Evolutionary conservation across 306 rosid species (phyloP).

Genomic region (Arachis stenosperma): DNA sequence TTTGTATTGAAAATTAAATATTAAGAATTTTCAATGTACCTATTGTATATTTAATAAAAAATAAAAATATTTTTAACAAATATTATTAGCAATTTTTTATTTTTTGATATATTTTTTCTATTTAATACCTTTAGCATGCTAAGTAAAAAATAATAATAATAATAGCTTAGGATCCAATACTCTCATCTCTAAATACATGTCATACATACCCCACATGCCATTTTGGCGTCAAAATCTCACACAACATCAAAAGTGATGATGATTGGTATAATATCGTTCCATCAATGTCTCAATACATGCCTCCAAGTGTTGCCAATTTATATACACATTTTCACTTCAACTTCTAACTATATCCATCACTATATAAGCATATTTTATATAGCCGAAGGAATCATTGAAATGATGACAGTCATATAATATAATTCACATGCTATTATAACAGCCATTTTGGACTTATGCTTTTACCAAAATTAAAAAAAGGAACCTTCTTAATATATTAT

Average conservation of each 20-base stretch:
- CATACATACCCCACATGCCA: slow-evolving; percentile 44
- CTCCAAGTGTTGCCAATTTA: slow-evolving; percentile 2
- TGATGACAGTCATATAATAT: slow-evolving; percentile 36
- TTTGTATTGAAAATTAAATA: no score
- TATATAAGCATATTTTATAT: neutral
- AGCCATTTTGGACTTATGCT: slow-evolving; percentile 40
- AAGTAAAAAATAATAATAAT: no score
- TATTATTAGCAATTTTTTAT: no score
- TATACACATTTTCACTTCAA: slow-evolving; percentile 1
- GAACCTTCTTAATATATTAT: neutral
- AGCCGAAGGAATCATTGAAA: slow-evolving; percentile 39
- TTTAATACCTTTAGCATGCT: no score
- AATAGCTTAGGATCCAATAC: slow-evolving; percentile 31
- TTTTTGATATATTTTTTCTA: no score
- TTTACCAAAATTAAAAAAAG: neutral
- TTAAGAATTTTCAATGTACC: no score
- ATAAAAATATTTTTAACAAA: no score
- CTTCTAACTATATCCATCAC: slow-evolving; percentile 9
- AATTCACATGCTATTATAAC: slow-evolving; percentile 22
- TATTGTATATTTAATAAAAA: no score
- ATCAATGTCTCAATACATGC: slow-evolving; percentile 6
- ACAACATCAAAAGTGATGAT: slow-evolving; percentile 25
- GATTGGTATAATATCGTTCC: slow-evolving; percentile 11
- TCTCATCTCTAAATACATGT: neutral
- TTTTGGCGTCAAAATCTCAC: slow-evolving; percentile 43